Conservation (phyloP, 1,139 yeast genomes). For the Blastobotrys apis region DNA sequence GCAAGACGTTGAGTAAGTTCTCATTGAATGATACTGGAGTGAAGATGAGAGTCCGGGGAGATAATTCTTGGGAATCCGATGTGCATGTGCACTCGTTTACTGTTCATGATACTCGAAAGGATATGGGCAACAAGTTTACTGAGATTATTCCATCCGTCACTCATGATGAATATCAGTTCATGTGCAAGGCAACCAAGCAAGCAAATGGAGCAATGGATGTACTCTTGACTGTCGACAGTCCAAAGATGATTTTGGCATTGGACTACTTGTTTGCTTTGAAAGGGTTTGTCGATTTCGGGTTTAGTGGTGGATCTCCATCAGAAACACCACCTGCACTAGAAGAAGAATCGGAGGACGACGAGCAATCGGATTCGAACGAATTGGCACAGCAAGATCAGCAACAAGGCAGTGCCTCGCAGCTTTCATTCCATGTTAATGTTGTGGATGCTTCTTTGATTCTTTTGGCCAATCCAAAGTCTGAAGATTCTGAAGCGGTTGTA, state of each 20-base stretch:
- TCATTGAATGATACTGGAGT: conserved; percentile 58
- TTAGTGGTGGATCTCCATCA: conserved; percentile 20
- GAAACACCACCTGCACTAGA: conserved; percentile 1
- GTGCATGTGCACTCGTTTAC: conserved; percentile 68
- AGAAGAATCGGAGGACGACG: conserved; percentile 16
- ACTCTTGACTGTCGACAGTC: conserved; percentile 71
- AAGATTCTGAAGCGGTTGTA: conserved; percentile 81
- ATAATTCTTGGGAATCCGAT: conserved; percentile 56
- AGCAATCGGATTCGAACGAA: conserved; percentile 5
- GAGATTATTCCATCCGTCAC: conserved; percentile 72
- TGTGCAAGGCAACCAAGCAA: conserved; percentile 42
- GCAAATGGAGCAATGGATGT: conserved; percentile 45
- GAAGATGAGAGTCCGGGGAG: conserved; percentile 48
- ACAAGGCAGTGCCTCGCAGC: conserved; percentile 13
- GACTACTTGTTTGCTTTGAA: conserved; percentile 82
- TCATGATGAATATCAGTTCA: conserved; percentile 67
- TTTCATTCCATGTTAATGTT: conserved; percentile 61
- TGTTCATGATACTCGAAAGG: conserved; percentile 66
- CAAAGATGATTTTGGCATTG: conserved; percentile 73
- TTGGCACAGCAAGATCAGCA: conserved; percentile 13
- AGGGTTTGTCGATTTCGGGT: conserved; percentile 50
- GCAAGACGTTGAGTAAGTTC: conserved; percentile 55
- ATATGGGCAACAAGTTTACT: conserved; percentile 62
- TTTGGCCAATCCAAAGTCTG: conserved; percentile 70
- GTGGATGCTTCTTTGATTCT: conserved; percentile 76